Conservation (phyloP, 2,329 filamentous ascomycete species). For the Pseudogymnoascus verrucosus region DNA sequence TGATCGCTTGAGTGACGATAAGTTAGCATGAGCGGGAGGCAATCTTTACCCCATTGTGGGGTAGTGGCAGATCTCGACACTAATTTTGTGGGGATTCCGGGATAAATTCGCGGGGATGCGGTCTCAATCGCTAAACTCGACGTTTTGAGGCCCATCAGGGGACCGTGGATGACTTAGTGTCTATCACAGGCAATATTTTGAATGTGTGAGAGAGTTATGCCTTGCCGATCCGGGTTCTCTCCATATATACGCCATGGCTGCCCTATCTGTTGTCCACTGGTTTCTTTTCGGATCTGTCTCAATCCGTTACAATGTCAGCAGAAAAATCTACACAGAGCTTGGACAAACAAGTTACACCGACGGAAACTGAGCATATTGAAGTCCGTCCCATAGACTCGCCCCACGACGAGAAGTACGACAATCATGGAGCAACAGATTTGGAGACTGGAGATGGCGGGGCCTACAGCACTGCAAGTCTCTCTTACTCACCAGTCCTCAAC, state of each 20-base stretch:
- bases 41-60: constrained; percentile 4
- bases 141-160: neutral
- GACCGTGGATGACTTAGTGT: neutral
- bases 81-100: neutral
- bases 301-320: neutral
- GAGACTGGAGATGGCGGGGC: neutral
- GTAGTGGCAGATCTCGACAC: neutral
- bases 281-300: neutral
- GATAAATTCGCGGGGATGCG: neutral
- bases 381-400: neutral
- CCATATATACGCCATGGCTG: neutral
- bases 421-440: neutral
- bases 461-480: neutral
- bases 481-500: neutral
- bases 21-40: neutral
- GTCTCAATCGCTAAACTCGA: neutral
- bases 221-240: neutral
- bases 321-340: neutral
- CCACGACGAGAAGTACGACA: neutral
- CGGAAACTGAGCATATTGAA: neutral
- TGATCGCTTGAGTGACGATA: neutral
- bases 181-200: neutral
- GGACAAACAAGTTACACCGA: neutral
- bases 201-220: neutral
- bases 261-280: neutral